These are phyloP conservation scores for Arachis monticola DNA, from an alignment of 331 rosid species.

Conservation along the genomic window DNA sequence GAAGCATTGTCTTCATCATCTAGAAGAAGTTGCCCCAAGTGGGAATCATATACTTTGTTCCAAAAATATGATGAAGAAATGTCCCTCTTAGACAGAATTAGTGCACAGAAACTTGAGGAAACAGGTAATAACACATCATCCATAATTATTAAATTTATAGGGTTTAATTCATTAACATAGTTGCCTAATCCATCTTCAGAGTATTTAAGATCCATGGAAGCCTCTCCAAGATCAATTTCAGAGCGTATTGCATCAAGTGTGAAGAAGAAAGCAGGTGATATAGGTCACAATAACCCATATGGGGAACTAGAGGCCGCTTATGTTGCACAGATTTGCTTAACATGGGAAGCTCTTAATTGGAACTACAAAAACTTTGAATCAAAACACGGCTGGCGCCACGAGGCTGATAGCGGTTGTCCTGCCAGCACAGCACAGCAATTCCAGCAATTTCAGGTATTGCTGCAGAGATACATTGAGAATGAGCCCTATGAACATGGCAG, in stretches of 20 bases:
- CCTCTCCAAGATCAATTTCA: conserved; percentile 83
- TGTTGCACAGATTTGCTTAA: conserved; percentile 81
- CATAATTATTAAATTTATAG: neutral
- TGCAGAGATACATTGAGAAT: conserved; percentile 80
- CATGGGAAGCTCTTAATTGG: conserved; percentile 97
- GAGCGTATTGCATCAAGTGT: conserved; percentile 62
- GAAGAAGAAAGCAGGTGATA: conserved; percentile 49
- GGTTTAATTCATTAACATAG: neutral
- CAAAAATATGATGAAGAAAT: conserved; percentile 89
- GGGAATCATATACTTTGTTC: conserved; percentile 88
- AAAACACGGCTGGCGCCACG: conserved; percentile 50
- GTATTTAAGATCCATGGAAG: conserved; percentile 68
- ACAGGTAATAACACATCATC: conserved; percentile 49
- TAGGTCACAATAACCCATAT: conserved; percentile 59
- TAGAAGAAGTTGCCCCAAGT: conserved; percentile 85
- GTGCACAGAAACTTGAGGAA: conserved; percentile 85
- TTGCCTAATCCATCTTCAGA: conserved; percentile 49
- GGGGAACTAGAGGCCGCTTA: conserved; percentile 79
- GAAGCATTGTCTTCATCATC: conserved; percentile 82
- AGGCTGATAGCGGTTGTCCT: conserved; percentile 59
- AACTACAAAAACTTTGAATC: conserved; percentile 73
- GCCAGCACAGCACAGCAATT: conserved; percentile 72
- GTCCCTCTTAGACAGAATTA: conserved; percentile 72
- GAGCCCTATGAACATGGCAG: conserved; percentile 89
- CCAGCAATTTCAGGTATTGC: conserved; percentile 85